Evolutionary conservation across 176 grass and related monocot genomes (phyloP), one percentile per base, ranked within the genome.

Genomic region (Aegilops longissima): DNA sequence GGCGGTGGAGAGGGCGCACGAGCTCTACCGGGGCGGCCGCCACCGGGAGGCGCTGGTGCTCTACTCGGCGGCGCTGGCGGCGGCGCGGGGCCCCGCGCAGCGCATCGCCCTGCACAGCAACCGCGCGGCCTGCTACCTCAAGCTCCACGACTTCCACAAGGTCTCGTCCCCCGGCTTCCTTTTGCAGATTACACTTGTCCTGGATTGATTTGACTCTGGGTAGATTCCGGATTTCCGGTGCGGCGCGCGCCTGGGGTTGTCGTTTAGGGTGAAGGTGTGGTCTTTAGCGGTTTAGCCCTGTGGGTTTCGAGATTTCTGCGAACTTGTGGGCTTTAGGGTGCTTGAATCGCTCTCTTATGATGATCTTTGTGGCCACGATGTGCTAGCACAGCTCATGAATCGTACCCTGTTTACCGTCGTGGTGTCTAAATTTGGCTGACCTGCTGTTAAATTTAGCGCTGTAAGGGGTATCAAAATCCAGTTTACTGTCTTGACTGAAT

Each of bases 61-160:
- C 25, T 98, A 98, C 87, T 92, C 96, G 2, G 92, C 93, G 34
- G 93, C 94, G 61, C 88, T 98, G 75, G 89, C 90, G 44, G 81
- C 91, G 62, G 96, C 96, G 24, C 88, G 93, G 65, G 86, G 82
- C 17, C 87, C 91, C 56, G 86, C 84, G 24, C 93, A 98, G 90
- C 95, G 93, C 83, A 94, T 98, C 77, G 97, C 97, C 3, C 91
- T 98, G 35, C 97, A 98, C 76, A 98, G 97, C 88, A 98, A 98
- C 77, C 92, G 94, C 20, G 97, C 97, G 51, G 97, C 97, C 47
- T 98, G 93, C 92, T 96, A 96, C 89, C 88, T 98, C 40, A 96
- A 98, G 80, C 85, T 98, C 79, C 94, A 98, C 51, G 82, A 93
- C 67, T 98, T 98, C 91, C 90, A 88, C 73, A 92, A 94, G 93